Evolutionary conservation across 2,329 filamentous ascomycete genomes (phyloP).

Genomic region (Boeremia exigua): DNA sequence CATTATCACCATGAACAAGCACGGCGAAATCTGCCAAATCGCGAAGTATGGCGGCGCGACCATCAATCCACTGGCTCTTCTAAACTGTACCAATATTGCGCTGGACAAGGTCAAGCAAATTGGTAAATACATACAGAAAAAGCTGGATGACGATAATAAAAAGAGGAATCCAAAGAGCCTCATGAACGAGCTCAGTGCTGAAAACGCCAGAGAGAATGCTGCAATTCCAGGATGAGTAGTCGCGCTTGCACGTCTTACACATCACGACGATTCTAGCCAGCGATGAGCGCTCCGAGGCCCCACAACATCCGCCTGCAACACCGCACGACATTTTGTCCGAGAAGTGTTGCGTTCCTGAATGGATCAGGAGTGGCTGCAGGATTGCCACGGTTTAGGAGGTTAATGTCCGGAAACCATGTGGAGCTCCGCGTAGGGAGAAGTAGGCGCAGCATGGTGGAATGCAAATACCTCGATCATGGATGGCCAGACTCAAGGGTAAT

Average conservation of each 20-base stretch:
- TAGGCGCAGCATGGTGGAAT: constrained; percentile 8
- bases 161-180: constrained; percentile 79
- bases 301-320: not conserved
- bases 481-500: not conserved
- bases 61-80: constrained; percentile 77
- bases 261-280: constrained; percentile 22
- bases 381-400: constrained; percentile 7
- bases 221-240: constrained; percentile 11
- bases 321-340: constrained; percentile 29
- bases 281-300: constrained; percentile 7
- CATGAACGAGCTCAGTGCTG: constrained; percentile 78
- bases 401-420: constrained; percentile 6
- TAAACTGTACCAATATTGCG: constrained; percentile 78
- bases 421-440: constrained; percentile 7
- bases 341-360: constrained; percentile 3
- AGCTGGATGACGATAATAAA: constrained; percentile 78
- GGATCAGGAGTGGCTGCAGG: not conserved
- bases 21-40: constrained; percentile 89
- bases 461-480: constrained; percentile 1
- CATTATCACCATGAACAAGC: constrained; percentile 84
- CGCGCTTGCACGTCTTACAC: constrained; percentile 14
- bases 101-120: constrained; percentile 82
- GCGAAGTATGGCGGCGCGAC: constrained; percentile 87
- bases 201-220: constrained; percentile 75
- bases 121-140: constrained; percentile 73